Percentiles rank a stretch among this genome's conserved stretches.
Conservation (phyloP, 805 yeast genomes). For the Starmerella powellii region DNA sequence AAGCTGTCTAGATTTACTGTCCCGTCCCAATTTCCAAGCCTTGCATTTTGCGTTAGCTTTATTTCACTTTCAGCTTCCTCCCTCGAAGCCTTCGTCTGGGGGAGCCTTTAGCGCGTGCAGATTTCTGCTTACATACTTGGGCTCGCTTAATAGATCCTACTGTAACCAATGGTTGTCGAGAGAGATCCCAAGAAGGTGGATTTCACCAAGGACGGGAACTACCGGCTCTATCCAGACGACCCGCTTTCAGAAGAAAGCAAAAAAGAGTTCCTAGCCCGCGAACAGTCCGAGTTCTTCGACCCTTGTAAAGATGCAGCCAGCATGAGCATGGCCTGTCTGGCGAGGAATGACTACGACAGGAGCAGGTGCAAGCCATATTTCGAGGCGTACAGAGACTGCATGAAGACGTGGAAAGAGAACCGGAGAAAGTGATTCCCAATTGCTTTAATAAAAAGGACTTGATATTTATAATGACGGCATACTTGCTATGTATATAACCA, state of each 20-base stretch:
- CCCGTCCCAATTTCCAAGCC: no score
- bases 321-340: constrained; percentile 77
- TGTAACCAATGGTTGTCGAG: constrained; percentile 21
- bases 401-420: constrained; percentile 47
- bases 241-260: constrained; percentile 65
- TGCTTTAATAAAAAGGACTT: no score
- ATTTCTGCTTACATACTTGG: no score
- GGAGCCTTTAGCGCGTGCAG: no score
- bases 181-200: constrained; percentile 37
- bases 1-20: no score
- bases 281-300: constrained; percentile 73
- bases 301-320: constrained; percentile 85
- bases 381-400: constrained; percentile 87
- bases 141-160: no score
- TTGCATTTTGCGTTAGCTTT: no score
- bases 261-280: constrained; percentile 58
- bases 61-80: no score
- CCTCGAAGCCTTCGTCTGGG: no score
- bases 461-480: no score
- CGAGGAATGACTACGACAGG: constrained; percentile 60
- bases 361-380: constrained; percentile 67
- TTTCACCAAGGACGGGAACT: constrained; percentile 48
- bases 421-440: not conserved
- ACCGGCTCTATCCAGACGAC: constrained; percentile 73
- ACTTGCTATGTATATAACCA: no score